These are phyloP conservation scores for Aristolochia californica DNA, from an alignment of 164 flowering plant species.

Conservation along the genomic window DNA sequence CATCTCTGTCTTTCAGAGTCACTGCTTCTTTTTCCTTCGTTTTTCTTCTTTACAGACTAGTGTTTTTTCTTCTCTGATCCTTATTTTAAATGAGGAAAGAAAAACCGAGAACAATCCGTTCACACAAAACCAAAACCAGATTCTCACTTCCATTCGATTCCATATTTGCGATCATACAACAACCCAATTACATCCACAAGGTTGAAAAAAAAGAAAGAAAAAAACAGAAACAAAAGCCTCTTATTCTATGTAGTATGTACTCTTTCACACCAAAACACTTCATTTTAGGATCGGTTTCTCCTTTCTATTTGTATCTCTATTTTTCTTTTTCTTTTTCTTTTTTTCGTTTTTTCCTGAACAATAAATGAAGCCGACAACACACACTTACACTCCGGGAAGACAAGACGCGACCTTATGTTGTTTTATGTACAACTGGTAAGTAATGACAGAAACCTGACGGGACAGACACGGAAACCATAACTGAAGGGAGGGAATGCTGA, in stretches of 20 bases:
- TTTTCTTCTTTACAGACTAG: background rate
- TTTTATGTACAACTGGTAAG: constrained; percentile 37
- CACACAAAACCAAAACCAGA: too few relatives aligned
- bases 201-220: background rate
- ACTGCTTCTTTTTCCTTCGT: background rate
- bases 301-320: constrained; percentile 7
- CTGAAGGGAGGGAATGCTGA: constrained; percentile 19
- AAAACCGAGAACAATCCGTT: too few relatives aligned
- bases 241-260: constrained; percentile 24
- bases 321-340: constrained; percentile 7
- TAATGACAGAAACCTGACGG: constrained; percentile 27
- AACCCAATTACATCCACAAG: constrained; percentile 11
- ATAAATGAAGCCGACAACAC: constrained; percentile 24
- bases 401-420: constrained; percentile 10
- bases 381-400: constrained; percentile 44
- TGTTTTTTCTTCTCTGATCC: too few relatives aligned
- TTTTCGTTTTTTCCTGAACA: background rate
- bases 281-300: constrained; percentile 25
- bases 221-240: constrained; percentile 11
- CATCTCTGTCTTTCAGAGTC: too few relatives aligned
- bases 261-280: constrained; percentile 39
- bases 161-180: constrained; percentile 13
- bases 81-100: too few relatives aligned
- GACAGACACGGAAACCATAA: too few relatives aligned
- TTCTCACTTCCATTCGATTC: constrained; percentile 11